These are phyloP conservation scores for Globisporangium perplexum DNA, from an alignment of 352 stramenopile genomes.

Conservation along the genomic window DNA sequence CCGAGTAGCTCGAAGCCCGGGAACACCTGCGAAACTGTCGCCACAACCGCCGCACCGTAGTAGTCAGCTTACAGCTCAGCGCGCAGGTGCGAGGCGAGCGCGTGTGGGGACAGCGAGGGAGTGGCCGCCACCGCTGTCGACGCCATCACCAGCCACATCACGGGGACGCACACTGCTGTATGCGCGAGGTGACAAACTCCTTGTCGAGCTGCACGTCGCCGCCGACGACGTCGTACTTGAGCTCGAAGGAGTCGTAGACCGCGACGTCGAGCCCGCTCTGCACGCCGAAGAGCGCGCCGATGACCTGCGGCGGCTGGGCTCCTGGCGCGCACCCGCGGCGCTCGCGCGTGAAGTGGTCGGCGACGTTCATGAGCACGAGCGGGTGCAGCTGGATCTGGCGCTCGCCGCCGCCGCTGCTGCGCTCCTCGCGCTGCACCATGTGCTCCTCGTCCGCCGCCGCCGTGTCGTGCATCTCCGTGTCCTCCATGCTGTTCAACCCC, in stretches of 20 bases:
- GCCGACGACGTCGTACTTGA: conserved; percentile 60
- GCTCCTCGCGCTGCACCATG: conserved; percentile 42
- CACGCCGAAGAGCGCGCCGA: conserved; percentile 91
- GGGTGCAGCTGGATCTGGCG: conserved; percentile 75
- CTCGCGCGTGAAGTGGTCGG: conserved; percentile 93
- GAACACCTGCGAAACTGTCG: conserved; percentile 77
- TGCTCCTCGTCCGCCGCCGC: conserved; percentile 18
- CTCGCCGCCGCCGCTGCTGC: conserved; percentile 42
- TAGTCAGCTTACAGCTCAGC: neutral
- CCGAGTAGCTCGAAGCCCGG: conserved; percentile 83
- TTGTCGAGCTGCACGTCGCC: conserved; percentile 73
- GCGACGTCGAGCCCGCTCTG: conserved; percentile 78
- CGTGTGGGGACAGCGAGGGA: neutral
- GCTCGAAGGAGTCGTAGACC: conserved; percentile 88
- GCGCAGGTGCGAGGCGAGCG: neutral
- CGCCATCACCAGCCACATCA: neutral
- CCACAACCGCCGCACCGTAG: neutral
- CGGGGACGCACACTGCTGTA: conserved; percentile 64
- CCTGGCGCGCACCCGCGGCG: conserved; percentile 49
- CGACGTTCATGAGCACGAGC: conserved; percentile 93
- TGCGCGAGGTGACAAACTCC: conserved; percentile 72
- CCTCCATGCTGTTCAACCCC: conserved; percentile 23
- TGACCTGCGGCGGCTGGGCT: conserved; percentile 52
- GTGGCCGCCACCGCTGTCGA: neutral
- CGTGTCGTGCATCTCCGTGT: conserved; percentile 54